These are phyloP conservation scores for Vitrella brassicaformis DNA, from an alignment of 73 alveolate species.

Conservation along the genomic window DNA sequence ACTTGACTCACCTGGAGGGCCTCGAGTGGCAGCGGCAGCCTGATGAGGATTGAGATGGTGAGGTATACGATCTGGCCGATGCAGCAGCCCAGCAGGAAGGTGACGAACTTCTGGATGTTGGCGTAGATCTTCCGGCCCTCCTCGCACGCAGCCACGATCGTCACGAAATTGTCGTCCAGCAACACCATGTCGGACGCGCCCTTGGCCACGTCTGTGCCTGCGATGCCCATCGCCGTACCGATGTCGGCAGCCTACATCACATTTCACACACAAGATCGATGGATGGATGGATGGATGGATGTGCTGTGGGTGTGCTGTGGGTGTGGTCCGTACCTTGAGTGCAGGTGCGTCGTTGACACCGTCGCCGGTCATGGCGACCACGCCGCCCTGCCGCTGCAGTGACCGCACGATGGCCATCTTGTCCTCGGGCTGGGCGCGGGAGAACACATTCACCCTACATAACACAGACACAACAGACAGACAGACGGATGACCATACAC, in stretches of 20 bases:
- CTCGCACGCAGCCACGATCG: constrained; percentile 75
- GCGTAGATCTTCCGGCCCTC: constrained; percentile 84
- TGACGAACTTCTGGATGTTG: constrained; percentile 66
- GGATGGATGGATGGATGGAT: too few relatives aligned
- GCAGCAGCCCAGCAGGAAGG: constrained; percentile 54
- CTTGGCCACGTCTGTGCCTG: constrained; percentile 94
- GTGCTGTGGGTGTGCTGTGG: too few relatives aligned
- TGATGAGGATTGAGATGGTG: background rate
- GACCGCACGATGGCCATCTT: constrained; percentile 85
- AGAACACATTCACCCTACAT: constrained; percentile 53
- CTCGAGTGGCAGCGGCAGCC: background rate
- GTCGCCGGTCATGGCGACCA: constrained; percentile 97
- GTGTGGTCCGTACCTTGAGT: too few relatives aligned
- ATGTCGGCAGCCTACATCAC: constrained; percentile 90
- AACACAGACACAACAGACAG: too few relatives aligned
- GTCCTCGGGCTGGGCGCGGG: constrained; percentile 94
- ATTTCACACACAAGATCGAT: too few relatives aligned
- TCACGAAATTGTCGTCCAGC: constrained; percentile 84
- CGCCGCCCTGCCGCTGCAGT: constrained; percentile 73
- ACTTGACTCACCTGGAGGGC: too few relatives aligned
- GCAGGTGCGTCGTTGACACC: constrained; percentile 98
- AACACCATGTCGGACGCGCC: constrained; percentile 85
- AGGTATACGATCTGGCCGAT: background rate
- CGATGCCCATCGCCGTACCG: constrained; percentile 92
- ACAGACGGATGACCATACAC: too few relatives aligned